A percentile compares a stretch with the other conserved stretches of the same genome.
Conservation (phyloP, 306 rosid species). For the Dalbergia cochinchinensis region DNA sequence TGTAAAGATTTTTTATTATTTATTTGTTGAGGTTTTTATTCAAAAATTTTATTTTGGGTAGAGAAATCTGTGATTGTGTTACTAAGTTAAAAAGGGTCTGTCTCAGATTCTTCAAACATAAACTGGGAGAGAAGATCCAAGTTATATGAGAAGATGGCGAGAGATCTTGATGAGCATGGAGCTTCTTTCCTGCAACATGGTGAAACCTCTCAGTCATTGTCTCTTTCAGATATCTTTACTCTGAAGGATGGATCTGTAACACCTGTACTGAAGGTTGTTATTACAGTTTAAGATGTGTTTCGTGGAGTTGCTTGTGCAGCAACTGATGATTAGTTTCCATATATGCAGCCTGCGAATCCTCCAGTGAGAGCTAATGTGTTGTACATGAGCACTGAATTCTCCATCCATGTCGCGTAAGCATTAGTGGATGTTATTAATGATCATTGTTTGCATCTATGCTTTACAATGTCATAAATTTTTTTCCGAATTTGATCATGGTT, state of each 20-base stretch:
- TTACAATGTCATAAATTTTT: not conserved
- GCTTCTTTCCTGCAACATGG: constrained; percentile 79
- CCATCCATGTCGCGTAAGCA: constrained; percentile 77
- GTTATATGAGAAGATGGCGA: constrained; percentile 81
- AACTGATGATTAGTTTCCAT: constrained; percentile 48
- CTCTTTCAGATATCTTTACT: constrained; percentile 85
- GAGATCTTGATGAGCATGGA: constrained; percentile 84
- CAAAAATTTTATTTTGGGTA: constrained; percentile 41
- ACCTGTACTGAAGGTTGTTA: constrained; percentile 76
- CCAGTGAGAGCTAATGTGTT: constrained; percentile 92
- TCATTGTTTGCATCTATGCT: constrained; percentile 25
- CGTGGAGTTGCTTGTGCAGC: constrained; percentile 32
- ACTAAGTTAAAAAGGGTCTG: constrained; percentile 38
- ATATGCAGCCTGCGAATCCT: constrained; percentile 84
- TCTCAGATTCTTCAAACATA: constrained; percentile 53
- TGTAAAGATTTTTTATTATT: not conserved
- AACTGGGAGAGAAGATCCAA: constrained; percentile 66
- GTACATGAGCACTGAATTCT: constrained; percentile 76
- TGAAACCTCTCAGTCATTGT: constrained; percentile 90
- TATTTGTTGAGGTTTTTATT: constrained; percentile 18
- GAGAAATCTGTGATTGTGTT: constrained; percentile 20
- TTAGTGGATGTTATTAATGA: constrained; percentile 4
- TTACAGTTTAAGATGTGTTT: constrained; percentile 8
- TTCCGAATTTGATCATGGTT: constrained; percentile 29
- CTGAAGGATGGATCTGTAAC: constrained; percentile 77